Percentiles rank a stretch among this genome's conserved stretches.
These are phyloP conservation scores for Saxophila tyrrhenica DNA, from an alignment of 495 filamentous ascomycete species.

Conservation along the genomic window DNA sequence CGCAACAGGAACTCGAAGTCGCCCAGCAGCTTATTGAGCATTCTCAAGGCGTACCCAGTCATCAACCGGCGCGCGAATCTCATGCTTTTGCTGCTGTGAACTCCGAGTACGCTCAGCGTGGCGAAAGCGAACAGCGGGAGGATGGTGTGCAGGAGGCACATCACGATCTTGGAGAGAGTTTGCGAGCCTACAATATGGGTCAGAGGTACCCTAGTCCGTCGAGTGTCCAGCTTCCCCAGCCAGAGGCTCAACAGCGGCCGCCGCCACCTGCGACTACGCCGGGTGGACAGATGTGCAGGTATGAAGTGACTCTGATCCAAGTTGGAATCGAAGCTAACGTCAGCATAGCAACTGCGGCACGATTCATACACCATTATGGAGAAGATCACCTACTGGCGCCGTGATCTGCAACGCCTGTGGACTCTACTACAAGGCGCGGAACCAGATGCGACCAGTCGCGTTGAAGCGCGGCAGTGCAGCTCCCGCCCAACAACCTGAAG, in stretches of 20 bases:
- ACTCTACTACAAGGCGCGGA: constrained; percentile 85
- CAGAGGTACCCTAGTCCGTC: neutral
- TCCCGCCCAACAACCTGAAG: constrained; percentile 6
- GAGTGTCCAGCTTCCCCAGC: neutral
- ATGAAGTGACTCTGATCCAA: too few relatives aligned
- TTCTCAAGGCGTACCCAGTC: constrained; percentile 6
- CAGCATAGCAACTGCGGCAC: constrained; percentile 96
- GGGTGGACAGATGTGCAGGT: constrained; percentile 6
- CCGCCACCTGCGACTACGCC: neutral
- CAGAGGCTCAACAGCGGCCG: neutral
- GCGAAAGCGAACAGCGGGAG: neutral
- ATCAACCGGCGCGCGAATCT: neutral
- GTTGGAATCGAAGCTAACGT: too few relatives aligned
- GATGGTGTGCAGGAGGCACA: neutral
- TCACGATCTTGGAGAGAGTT: neutral
- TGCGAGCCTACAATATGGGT: neutral
- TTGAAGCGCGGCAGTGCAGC: constrained; percentile 48
- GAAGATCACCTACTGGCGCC: constrained; percentile 79
- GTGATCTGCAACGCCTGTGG: constrained; percentile 98
- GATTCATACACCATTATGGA: constrained; percentile 87
- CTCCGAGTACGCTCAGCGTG: neutral
- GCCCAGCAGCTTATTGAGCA: constrained; percentile 18
- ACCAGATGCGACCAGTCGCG: constrained; percentile 78
- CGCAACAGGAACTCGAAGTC: constrained; percentile 18
- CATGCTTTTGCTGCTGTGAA: neutral